These are phyloP conservation scores for Cladochytrium replicatum DNA, from an alignment of 192 early-diverging fungal genomes.

Conservation along the genomic window DNA sequence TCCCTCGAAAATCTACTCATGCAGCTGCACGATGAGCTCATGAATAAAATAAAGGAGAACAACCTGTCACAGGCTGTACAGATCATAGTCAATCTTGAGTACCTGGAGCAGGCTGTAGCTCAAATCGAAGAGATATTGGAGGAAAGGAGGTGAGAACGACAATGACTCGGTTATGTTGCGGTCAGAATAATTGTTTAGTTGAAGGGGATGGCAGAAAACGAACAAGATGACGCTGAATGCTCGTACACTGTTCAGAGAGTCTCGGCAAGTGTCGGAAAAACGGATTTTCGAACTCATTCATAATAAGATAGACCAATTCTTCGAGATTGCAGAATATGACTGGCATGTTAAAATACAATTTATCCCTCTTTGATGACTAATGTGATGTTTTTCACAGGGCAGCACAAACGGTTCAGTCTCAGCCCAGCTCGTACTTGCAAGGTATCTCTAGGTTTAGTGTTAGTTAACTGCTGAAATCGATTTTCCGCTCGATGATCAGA, in stretches of 20 bases:
- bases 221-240: conserved; percentile 54
- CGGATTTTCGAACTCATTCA: conserved; percentile 71
- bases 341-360: conserved; percentile 39
- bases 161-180: background rate
- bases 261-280: conserved; percentile 61
- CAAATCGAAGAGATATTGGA: conserved; percentile 72
- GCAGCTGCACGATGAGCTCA: conserved; percentile 56
- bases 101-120: conserved; percentile 51
- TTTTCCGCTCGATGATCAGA: conserved; percentile 31
- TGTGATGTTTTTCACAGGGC: conserved; percentile 34
- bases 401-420: conserved; percentile 28
- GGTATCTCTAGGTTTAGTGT: conserved; percentile 25
- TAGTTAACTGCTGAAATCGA: background rate
- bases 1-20: conserved; percentile 59
- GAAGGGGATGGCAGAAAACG: conserved; percentile 44
- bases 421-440: conserved; percentile 62
- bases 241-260: conserved; percentile 56
- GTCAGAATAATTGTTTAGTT: background rate
- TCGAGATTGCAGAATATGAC: conserved; percentile 76
- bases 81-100: conserved; percentile 74
- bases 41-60: conserved; percentile 52
- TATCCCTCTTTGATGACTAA: background rate
- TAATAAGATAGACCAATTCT: conserved; percentile 68
- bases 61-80: conserved; percentile 78
- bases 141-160: conserved; percentile 37